phyloP scores from a whole-genome alignment of 495 filamentous ascomycete genomes.

The Barbatosphaeria neglecta region DNA sequence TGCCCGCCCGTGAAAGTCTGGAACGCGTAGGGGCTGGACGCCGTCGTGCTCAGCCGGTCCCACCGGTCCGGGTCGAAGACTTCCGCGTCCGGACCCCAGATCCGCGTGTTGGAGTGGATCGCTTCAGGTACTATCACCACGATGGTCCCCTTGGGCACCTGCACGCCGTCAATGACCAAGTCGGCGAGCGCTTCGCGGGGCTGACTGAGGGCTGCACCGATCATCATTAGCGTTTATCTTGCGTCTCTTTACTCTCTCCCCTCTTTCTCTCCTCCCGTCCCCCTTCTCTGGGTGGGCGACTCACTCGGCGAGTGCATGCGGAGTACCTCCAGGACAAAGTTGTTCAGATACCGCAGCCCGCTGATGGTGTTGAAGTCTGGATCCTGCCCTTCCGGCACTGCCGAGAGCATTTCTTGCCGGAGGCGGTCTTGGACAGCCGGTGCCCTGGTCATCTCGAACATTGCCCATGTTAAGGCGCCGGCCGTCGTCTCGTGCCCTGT shows the following conservation, averaged over 20 bases:
- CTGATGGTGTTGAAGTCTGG: slow-evolving; percentile 25
- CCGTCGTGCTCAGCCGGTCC: slow-evolving; percentile 10
- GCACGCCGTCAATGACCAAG: slow-evolving; percentile 13
- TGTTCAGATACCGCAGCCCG: slow-evolving; percentile 22
- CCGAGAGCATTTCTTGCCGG: slow-evolving; percentile 13
- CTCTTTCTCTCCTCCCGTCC: neutral
- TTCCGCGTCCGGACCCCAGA: slow-evolving; percentile 21
- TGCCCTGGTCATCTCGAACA: slow-evolving; percentile 7
- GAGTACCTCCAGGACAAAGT: slow-evolving; percentile 26
- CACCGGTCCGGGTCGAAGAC: slow-evolving; percentile 24
- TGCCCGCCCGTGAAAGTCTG: slow-evolving; percentile 9
- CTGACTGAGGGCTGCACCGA: slow-evolving; percentile 8
- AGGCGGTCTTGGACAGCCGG: slow-evolving; percentile 12
- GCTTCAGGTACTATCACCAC: slow-evolving; percentile 16
- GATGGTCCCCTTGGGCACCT: slow-evolving; percentile 18
- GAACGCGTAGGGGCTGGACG: slow-evolving; percentile 8
- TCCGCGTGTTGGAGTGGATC: slow-evolving; percentile 10
- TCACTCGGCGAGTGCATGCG: slow-evolving; percentile 23
- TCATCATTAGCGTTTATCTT: neutral
- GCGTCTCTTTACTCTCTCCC: neutral
- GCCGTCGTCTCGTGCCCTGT: slow-evolving; percentile 17
- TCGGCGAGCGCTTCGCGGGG: slow-evolving; percentile 12
- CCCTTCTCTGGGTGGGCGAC: too few species aligned
- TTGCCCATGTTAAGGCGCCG: slow-evolving; percentile 8
- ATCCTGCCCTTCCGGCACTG: slow-evolving; percentile 3